These are phyloP conservation scores for Picea abies DNA, from an alignment of 83 land plant species.

Conservation along the genomic window DNA sequence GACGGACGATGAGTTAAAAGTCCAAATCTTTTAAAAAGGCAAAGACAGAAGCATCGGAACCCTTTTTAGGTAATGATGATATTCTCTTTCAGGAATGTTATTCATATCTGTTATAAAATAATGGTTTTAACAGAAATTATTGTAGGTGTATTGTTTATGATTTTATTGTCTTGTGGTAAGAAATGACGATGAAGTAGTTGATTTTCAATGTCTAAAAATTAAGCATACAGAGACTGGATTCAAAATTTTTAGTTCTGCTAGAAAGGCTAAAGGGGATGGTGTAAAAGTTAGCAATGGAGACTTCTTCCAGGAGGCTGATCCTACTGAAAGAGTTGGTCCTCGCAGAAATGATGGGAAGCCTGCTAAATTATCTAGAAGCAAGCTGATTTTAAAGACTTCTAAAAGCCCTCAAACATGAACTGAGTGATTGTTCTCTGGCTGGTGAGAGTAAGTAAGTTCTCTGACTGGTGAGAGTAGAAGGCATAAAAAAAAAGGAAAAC, in stretches of 20 bases:
- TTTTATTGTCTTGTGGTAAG: neutral
- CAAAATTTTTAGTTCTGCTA: neutral
- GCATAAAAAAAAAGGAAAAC: slow-evolving; percentile 47
- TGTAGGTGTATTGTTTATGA: neutral
- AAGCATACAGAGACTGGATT: neutral
- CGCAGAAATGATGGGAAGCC: neutral
- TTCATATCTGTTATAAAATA: neutral
- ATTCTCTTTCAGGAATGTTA: neutral
- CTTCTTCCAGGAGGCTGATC: no score
- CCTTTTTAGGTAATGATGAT: neutral
- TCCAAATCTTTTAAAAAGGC: neutral
- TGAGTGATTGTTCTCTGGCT: neutral
- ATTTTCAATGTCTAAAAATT: neutral
- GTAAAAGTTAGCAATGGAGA: no score
- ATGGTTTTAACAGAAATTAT: neutral
- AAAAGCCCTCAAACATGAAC: neutral
- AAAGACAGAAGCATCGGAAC: neutral
- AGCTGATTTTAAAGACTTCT: neutral
- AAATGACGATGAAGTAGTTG: neutral
- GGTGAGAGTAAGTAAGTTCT: neutral
- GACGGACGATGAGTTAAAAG: neutral
- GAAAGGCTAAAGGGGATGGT: neutral
- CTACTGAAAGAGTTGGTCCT: no score
- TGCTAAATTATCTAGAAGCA: neutral
- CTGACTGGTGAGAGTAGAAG: neutral